Base-by-base conservation (phyloP, 768 basidiomycete genomes). In the Russula brevipes region DNA sequence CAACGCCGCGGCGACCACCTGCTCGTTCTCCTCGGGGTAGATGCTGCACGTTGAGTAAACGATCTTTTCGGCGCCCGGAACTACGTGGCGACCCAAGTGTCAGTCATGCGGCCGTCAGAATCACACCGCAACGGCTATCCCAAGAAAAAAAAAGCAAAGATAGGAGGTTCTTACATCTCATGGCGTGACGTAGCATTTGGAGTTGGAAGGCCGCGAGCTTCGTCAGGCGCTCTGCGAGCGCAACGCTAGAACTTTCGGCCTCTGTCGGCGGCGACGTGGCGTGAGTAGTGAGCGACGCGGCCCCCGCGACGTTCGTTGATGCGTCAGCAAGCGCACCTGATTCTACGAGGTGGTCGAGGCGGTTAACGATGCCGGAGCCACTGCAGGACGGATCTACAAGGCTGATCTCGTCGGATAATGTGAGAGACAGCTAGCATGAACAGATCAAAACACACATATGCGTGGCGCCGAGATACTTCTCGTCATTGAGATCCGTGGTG, bases 21-120 rank as follows among this genome's bases (percentile, higher is more conserved):
- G 85, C 72, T 99, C 97, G 74, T 99, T 95, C 72, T 99, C 97
- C 46, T 81, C 82, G 14, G 89, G 83, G 74, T 98, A 88, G 52
- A 97, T 79, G 66, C 94, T 97, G 72, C 96, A 99, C n/a, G 97
- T 99, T 30, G 95, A 98, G 74, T 99, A 98, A 33, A 94, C 94
- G 69, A 99, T 92, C 69, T 83, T 85, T 61, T 80, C 75, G 41
- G 86, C 90, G 45, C 79, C 79, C 1, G 91, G 87, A 74, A 95
- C 94, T 96, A 67, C 19, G 44, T 19, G 49, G 38, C 24, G 24
- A 24, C 24, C 24, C 49, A 31, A 31, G 11, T 1, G 54, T 53
- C 50, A 30, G 44, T 57, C 24, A 42, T 58, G 46, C n/a, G 17
- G 42, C 24, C 54, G 8, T 46, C 14, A 54, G 44, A 54, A 54